These are phyloP conservation scores for Solanum habrochaites DNA, from an alignment of 257 asterid species.

Conservation along the genomic window DNA sequence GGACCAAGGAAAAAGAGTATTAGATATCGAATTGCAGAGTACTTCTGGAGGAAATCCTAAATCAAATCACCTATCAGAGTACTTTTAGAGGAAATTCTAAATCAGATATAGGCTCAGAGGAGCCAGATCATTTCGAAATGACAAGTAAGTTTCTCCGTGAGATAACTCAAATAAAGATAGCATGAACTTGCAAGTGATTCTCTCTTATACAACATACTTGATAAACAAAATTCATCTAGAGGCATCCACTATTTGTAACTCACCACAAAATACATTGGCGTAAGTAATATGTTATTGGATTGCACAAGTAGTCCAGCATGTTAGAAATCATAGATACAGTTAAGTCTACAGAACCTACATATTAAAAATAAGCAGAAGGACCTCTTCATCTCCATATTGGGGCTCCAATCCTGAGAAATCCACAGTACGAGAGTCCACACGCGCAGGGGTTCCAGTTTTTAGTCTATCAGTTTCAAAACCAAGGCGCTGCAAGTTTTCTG, in stretches of 20 bases:
- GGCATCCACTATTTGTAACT: not conserved
- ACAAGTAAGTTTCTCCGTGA: not conserved
- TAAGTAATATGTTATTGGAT: not conserved
- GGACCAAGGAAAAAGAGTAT: not conserved
- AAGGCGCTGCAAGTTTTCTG: conserved; percentile 74
- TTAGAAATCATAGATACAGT: not conserved
- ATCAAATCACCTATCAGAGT: not conserved
- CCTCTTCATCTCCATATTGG: conserved; percentile 98
- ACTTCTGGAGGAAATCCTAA: not conserved
- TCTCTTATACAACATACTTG: not conserved
- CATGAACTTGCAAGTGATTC: not conserved
- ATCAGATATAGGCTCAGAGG: not conserved
- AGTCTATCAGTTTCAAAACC: conserved; percentile 86
- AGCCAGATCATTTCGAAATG: not conserved
- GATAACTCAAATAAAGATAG: not conserved
- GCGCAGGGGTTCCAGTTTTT: conserved; percentile 98
- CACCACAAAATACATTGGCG: not conserved
- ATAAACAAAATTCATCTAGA: not conserved
- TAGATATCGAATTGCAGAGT: not conserved
- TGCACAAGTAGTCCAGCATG: not conserved
- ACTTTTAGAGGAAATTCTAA: not conserved
- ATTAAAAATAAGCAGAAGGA: conserved; percentile 36
- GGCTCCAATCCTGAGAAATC: conserved; percentile 82
- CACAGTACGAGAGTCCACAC: conserved; percentile 83
- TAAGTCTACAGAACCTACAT: conserved; percentile 25